phyloP scores from a whole-genome alignment of 1,139 yeast species.

The Entelexis sorbosivorans region DNA sequence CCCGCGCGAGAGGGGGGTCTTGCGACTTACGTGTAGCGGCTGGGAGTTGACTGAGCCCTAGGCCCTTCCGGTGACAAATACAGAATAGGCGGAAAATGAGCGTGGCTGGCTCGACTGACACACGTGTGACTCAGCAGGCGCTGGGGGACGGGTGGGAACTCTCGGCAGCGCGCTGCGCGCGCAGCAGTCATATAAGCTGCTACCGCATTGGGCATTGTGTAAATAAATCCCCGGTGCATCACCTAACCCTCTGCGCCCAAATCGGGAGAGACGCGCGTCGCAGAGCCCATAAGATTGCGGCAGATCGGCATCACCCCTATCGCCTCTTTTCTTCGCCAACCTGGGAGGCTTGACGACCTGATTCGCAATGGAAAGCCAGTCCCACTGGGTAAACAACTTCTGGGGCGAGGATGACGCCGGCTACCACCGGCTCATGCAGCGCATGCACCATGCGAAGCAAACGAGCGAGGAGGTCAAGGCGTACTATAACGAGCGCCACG shows the following conservation, averaged over 20 bases:
- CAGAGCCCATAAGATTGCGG: background rate
- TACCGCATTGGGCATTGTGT: background rate
- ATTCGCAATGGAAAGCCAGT: conserved; percentile 7
- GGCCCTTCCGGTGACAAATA: background rate
- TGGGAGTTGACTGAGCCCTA: background rate
- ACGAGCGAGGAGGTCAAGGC: conserved; percentile 38
- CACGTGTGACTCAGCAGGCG: background rate
- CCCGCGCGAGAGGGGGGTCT: background rate
- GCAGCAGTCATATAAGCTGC: background rate
- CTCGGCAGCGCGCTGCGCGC: background rate
- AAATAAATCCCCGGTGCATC: background rate
- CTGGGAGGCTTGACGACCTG: no score
- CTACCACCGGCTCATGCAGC: conserved; percentile 38
- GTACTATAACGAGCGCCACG: conserved; percentile 39
- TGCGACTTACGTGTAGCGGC: background rate
- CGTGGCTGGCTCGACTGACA: background rate
- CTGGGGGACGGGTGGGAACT: no score
- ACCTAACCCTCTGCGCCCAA: background rate
- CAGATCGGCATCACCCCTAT: background rate
- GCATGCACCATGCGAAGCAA: conserved; percentile 42
- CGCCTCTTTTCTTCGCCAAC: background rate
- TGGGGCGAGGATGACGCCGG: conserved; percentile 48
- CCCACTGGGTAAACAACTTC: conserved; percentile 34
- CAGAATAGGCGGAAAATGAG: no score
- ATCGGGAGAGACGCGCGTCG: conserved; percentile 2